Percentiles rank a stretch among this genome's conserved stretches.
Conservation (phyloP, 2,329 filamentous ascomycete species). For the Stylonectria norvegica region DNA sequence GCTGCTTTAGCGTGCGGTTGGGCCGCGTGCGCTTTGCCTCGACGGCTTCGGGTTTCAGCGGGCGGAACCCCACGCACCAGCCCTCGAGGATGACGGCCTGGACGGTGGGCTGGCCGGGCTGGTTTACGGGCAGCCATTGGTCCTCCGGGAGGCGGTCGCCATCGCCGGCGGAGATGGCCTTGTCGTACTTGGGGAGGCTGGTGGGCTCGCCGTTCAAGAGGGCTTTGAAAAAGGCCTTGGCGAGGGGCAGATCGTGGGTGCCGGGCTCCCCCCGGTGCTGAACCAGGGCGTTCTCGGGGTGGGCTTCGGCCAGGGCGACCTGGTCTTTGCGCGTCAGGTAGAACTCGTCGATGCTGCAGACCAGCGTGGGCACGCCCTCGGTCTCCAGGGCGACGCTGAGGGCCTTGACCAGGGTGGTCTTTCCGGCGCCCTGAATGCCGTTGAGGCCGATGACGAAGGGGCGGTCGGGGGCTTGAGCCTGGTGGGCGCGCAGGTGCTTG, state of each 20-base stretch:
- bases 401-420: constrained; percentile 77
- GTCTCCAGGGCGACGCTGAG: constrained; percentile 60
- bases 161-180: constrained; percentile 69
- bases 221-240: constrained; percentile 56
- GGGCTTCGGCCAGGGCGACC: constrained; percentile 56
- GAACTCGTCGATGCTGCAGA: constrained; percentile 85
- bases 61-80: constrained; percentile 83
- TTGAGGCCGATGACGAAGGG: constrained; percentile 85
- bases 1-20: constrained; percentile 46
- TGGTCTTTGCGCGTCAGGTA: constrained; percentile 75
- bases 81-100: constrained; percentile 79
- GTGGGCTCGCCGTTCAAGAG: constrained; percentile 53
- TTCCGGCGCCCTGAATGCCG: constrained; percentile 87
- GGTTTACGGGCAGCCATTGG: constrained; percentile 60
- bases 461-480: constrained; percentile 36
- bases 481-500: constrained; percentile 52
- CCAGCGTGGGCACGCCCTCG: constrained; percentile 59
- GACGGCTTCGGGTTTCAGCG: constrained; percentile 51
- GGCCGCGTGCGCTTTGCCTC: constrained; percentile 50
- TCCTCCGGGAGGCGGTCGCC: constrained; percentile 67
- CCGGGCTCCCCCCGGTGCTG: constrained; percentile 77
- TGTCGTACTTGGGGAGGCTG: constrained; percentile 74
- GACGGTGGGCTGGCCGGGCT: constrained; percentile 45
- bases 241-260: constrained; percentile 72
- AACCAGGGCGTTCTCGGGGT: constrained; percentile 71